Base-by-base conservation (phyloP, 306 rosid species). In the Chamaecrista fasciculata region DNA sequence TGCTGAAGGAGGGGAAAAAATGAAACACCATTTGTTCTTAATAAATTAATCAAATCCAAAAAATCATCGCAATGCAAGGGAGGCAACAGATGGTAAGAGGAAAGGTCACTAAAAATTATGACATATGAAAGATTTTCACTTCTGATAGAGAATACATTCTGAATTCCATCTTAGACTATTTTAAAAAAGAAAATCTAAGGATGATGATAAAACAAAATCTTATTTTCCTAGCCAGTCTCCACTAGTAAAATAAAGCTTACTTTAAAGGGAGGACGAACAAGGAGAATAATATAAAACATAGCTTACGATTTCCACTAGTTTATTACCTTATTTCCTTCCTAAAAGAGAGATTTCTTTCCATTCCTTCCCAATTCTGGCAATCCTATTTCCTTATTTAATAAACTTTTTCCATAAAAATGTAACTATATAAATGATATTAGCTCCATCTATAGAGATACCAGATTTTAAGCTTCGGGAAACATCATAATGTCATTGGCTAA, bases 251-350 rank as follows among this genome's bases (percentile, higher is more conserved):
- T n/a, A n/a, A n/a, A n/a, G n/a, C 34, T 51, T 53, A 14, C 26
- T 67, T 75, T 29, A 47, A 75, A 47, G 29, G 40, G 15, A 25
- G 6, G 33, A 46, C 44, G 40, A 52, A 62, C 34, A 44, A 48
- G 47, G 6, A 47, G 29, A 42, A 33, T 44, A 24, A 50, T 6
- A 57, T 20, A 18, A 40, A 63, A 37, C 49, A 24, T 14, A 15
- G 39, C 25, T 11, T 2, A 62, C 34, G 62, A 12, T 24, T 24
- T 49, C 23, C 53, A 12, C 51, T 1, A 10, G 42, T 10, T 62
- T 20, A 6, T 20, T 33, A 20, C 11, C 20, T 14, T 14, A 18
- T 58, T 34, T 26, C 62, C 36, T 20, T 51, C 34, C 20, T 23
- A 43, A 67, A 33, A 7, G n/a, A 44, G 61, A 57, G 50, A n/a